Evolutionary conservation across 129 eudicot genomes (phyloP).

Genomic region (Ambrosia artemisiifolia): DNA sequence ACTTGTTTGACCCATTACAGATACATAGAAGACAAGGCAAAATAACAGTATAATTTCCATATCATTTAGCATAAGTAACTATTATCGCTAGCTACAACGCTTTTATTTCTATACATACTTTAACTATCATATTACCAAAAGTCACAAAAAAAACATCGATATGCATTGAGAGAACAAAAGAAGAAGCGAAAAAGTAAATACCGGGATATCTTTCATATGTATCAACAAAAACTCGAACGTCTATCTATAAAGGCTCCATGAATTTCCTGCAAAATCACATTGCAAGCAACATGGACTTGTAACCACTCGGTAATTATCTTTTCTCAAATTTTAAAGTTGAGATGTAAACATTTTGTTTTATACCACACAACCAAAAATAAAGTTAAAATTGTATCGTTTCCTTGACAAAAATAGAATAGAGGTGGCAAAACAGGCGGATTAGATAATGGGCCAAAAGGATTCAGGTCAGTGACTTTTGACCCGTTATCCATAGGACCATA

Average conservation of each 20-base stretch:
- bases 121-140: conserved; percentile 19
- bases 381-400: too few relatives aligned
- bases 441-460: too few relatives aligned
- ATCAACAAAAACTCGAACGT: conserved; percentile 34
- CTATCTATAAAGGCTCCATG: conserved; percentile 28
- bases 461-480: too few relatives aligned
- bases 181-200: conserved; percentile 7
- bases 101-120: conserved; percentile 22
- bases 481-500: too few relatives aligned
- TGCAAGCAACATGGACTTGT: neutral
- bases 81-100: conserved; percentile 9
- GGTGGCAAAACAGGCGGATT: too few relatives aligned
- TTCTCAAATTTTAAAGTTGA: too few relatives aligned
- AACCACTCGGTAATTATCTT: too few relatives aligned
- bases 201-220: conserved; percentile 26
- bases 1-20: neutral
- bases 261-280: conserved; percentile 49
- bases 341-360: too few relatives aligned
- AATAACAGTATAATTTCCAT: neutral
- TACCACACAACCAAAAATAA: too few relatives aligned
- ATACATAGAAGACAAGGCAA: neutral
- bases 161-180: conserved; percentile 12
- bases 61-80: neutral
- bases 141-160: conserved; percentile 11
- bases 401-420: too few relatives aligned